Conservation (phyloP, 2,329 filamentous ascomycete species). For the Monilinia vaccinii-corymbosi region DNA sequence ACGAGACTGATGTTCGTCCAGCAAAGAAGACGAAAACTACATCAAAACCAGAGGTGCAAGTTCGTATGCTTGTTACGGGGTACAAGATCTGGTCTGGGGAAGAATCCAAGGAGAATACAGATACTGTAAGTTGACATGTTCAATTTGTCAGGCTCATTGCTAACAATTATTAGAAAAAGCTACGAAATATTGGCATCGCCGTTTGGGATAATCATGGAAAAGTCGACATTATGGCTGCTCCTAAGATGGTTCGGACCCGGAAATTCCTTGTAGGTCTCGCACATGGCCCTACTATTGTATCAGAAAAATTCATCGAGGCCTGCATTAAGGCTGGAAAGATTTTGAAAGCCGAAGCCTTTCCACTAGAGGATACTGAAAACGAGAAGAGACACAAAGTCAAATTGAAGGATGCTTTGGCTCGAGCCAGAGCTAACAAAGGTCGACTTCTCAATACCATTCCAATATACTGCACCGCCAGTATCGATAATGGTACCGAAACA, state of each 20-base stretch:
- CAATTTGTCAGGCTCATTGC: neutral
- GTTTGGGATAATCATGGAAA: slow-evolving; percentile 66
- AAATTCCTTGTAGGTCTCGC: slow-evolving; percentile 90
- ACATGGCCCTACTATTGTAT: slow-evolving; percentile 67
- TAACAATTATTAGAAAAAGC: slow-evolving; percentile 53
- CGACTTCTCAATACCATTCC: slow-evolving; percentile 66
- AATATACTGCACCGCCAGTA: slow-evolving; percentile 75
- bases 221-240: slow-evolving; percentile 82
- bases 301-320: slow-evolving; percentile 67
- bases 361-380: slow-evolving; percentile 60
- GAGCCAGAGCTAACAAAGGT: slow-evolving; percentile 68
- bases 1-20: slow-evolving; percentile 39
- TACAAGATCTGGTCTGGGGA: slow-evolving; percentile 75
- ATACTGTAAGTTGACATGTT: slow-evolving; percentile 53
- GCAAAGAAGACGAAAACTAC: slow-evolving; percentile 49
- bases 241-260: slow-evolving; percentile 76
- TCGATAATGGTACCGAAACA: slow-evolving; percentile 73
- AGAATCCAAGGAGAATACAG: slow-evolving; percentile 63
- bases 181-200: slow-evolving; percentile 75
- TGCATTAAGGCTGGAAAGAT: slow-evolving; percentile 62
- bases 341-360: slow-evolving; percentile 54
- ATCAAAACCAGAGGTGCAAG: slow-evolving; percentile 56
- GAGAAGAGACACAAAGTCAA: slow-evolving; percentile 65
- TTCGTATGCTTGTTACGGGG: slow-evolving; percentile 74
- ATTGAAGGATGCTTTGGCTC: slow-evolving; percentile 56